Conservation (phyloP, 2,329 filamentous ascomycete genomes). For the Aureobasidium sp. region DNA sequence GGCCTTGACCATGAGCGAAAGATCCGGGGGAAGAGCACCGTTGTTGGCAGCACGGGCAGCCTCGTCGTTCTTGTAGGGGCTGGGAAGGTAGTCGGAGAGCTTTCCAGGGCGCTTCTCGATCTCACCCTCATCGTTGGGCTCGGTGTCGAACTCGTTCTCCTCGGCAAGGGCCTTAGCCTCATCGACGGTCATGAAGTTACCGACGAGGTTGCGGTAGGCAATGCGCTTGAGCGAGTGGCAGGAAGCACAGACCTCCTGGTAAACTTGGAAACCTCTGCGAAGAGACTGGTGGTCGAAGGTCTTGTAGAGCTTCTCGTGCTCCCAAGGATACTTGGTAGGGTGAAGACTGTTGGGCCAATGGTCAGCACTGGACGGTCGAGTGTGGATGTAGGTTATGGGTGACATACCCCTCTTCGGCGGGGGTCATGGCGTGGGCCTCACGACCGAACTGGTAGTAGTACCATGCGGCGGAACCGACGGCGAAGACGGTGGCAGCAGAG, state of each 20-base stretch:
- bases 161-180: constrained; percentile 97
- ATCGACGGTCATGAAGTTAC: constrained; percentile 86
- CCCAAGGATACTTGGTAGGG: constrained; percentile 88
- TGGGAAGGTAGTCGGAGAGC: constrained; percentile 91
- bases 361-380: background rate
- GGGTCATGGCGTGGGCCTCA: constrained; percentile 79
- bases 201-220: constrained; percentile 87
- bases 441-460: constrained; percentile 96
- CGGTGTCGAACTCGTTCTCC: constrained; percentile 96
- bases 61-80: constrained; percentile 98
- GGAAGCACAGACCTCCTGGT: constrained; percentile 94
- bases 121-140: constrained; percentile 96
- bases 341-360: constrained; percentile 61
- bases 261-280: constrained; percentile 98
- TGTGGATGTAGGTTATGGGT: background rate
- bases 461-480: constrained; percentile 86
- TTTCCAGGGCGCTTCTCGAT: constrained; percentile 99
- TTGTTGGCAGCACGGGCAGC: constrained; percentile 97
- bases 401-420: constrained; percentile 95
- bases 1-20: constrained; percentile 95
- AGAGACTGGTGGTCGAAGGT: constrained; percentile 97
- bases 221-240: constrained; percentile 96
- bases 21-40: constrained; percentile 93
- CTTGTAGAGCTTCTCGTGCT: constrained; percentile 83
- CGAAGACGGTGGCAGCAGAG: constrained; percentile 75